These are phyloP conservation scores for Cajanus cajan DNA, from an alignment of 306 rosid genomes.

Conservation along the genomic window DNA sequence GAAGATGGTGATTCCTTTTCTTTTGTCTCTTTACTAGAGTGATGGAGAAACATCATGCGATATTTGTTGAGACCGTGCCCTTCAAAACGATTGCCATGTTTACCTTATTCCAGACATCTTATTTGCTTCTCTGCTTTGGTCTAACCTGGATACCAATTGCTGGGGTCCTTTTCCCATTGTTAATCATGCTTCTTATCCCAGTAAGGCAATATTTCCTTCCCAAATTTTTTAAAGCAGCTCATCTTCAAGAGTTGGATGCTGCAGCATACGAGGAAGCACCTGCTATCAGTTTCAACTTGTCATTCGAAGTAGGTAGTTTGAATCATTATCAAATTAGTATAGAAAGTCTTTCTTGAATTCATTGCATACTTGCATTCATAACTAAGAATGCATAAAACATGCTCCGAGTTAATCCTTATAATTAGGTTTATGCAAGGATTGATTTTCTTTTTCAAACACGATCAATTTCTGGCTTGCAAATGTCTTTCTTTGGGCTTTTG, in stretches of 20 bases:
- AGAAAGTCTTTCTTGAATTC: background rate
- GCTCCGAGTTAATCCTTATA: conserved; percentile 2
- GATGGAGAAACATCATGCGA: conserved; percentile 62
- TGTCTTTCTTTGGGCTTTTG: background rate
- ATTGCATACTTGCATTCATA: background rate
- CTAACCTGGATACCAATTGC: conserved; percentile 88
- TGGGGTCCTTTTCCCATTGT: conserved; percentile 79
- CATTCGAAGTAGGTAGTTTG: conserved; percentile 57
- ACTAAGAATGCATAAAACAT: background rate
- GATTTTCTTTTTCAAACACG: background rate
- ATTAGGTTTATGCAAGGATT: background rate
- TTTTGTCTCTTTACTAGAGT: conserved; percentile 52
- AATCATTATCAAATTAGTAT: background rate
- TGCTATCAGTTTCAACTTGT: conserved; percentile 57
- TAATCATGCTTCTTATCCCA: conserved; percentile 90
- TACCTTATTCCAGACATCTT: conserved; percentile 72
- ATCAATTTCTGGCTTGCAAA: background rate
- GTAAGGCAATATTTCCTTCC: conserved; percentile 75
- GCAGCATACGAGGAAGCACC: conserved; percentile 81
- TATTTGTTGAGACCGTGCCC: conserved; percentile 66
- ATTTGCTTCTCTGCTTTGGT: conserved; percentile 77
- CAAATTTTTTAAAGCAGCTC: conserved; percentile 65
- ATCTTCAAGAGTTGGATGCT: conserved; percentile 86
- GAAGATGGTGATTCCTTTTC: conserved; percentile 39
- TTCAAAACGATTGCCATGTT: conserved; percentile 64